Evolutionary conservation across 768 basidiomycete genomes (phyloP), one percentile per base, ranked within the genome.

Genomic region (Lactifluus pinguis): DNA sequence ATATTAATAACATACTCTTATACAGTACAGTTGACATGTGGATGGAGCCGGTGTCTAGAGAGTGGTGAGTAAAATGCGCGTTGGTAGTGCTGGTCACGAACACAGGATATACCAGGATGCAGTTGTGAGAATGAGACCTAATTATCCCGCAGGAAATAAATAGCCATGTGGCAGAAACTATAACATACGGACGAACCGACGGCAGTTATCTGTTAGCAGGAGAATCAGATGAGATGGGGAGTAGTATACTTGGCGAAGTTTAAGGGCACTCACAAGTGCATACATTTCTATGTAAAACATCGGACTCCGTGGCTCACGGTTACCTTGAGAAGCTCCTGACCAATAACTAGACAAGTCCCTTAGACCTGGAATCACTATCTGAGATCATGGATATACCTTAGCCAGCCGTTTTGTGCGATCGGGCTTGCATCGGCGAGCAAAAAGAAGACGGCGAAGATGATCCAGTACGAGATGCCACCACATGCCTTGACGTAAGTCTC

Each of bases 21-120:
- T 95, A 92, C 14, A 95, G 76, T 17, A 86, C 81, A 2, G 76
- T 79, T 1, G 90, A 92, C 2, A 92, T 91, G 59, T 81, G 82
- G 62, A 95, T 86, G n/a, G 88, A 87, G 14, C 93, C 93, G 21
- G 73, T 75, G 71, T 94, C 84, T 77, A 68, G 53, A 47, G 67
- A 52, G 44, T 54, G 34, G 56, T 39, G 8, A 57, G 44, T 68
- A 15, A 69, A 50, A 45, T 55, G 19, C 30, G 19, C 6, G 21
- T 29, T 50, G 7, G 25, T 53, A n/a, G n/a, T 30, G 6, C 47
- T 34, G 32, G 10, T 32, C 21, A 75, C 81, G 68, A 65, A 84
- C 83, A 95, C 17, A 93, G 81, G 4, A 91, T 76, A 56, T 89
- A 81, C 77, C 81, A 89, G 29, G 86, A 78, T 56, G 81, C 57